Evolutionary conservation across 495 filamentous ascomycete genomes (phyloP), one percentile per base, ranked within the genome.

Genomic region (Hypoxylon intermedium): DNA sequence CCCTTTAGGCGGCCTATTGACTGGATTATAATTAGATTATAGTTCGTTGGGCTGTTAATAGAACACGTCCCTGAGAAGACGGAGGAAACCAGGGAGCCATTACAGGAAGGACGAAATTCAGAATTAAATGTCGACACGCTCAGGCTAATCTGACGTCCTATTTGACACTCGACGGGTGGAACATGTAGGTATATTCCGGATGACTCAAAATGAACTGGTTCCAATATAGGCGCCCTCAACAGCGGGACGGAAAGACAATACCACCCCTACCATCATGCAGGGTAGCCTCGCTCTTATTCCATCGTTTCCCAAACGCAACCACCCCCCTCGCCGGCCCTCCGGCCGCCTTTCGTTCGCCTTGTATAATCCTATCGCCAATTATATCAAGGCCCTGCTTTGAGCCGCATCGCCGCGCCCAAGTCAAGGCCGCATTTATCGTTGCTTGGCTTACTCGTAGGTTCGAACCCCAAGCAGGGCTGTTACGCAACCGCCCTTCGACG

Each of bases 21-120:
- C 24, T n/a, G 7, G 28, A 9, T 44, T 55, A 54, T 55, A 37
- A 54, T 49, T 54, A 61, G 50, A 45, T 40, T 6, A 26, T n/a
- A 23, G 26, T 46, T 26, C 30, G 5, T 41, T 19, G 48, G 36
- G 20, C 37, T 43, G 47, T 28, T 41, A 31, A 15, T n/a, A 48
- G 19, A 21, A 37, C 5, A n/a, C 3, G n/a, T 6, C 33, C n/a
- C 3, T 20, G 4, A 11, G 19, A 44, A 26, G 21, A n/a, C 3
- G 5, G 15, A 28, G 16, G 12, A 40, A n/a, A 42, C 42, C 26
- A 19, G 54, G 30, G 4, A 16, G 20, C 7, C n/a, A n/a, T n/a
- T n/a, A n/a, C n/a, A n/a, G n/a, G n/a, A n/a, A n/a, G n/a, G n/a
- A n/a, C n/a, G n/a, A n/a, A n/a, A n/a, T 46, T 30, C n/a, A 18